phyloP scores from a whole-genome alignment of 1,284 basidiomycete genomes.

The Athelia psychrophila region DNA sequence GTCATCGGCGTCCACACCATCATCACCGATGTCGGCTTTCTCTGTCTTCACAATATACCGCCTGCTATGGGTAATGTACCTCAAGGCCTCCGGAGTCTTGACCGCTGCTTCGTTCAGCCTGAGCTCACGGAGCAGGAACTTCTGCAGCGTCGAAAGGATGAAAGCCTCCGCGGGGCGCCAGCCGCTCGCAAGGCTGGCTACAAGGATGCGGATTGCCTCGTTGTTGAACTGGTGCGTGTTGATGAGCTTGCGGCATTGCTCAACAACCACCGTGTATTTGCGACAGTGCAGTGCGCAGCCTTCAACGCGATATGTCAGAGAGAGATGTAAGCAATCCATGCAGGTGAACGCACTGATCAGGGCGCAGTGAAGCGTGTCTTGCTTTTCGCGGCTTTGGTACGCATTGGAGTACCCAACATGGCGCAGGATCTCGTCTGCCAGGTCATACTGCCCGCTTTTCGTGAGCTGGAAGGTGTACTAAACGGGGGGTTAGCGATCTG shows the following conservation, averaged over 20 bases:
- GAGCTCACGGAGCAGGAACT: slow-evolving; percentile 79
- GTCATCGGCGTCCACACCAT: slow-evolving; percentile 27
- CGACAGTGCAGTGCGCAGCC: slow-evolving; percentile 69
- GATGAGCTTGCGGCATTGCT: slow-evolving; percentile 73
- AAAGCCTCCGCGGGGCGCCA: slow-evolving; percentile 69
- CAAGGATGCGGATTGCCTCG: slow-evolving; percentile 74
- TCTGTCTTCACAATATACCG: slow-evolving; percentile 42
- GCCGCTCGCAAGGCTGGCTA: slow-evolving; percentile 69
- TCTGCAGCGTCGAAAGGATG: slow-evolving; percentile 74
- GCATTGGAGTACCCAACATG: slow-evolving; percentile 80
- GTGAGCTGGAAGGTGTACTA: slow-evolving; percentile 88
- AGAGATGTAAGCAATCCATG: neutral
- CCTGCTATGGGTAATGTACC: slow-evolving; percentile 53
- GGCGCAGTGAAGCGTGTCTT: slow-evolving; percentile 71
- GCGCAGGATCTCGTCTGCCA: slow-evolving; percentile 76
- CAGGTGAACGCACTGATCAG: slow-evolving; percentile 58
- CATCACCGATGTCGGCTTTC: slow-evolving; percentile 14
- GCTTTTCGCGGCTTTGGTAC: slow-evolving; percentile 63
- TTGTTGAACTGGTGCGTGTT: slow-evolving; percentile 76
- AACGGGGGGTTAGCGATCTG: neutral
- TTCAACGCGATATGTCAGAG: slow-evolving; percentile 26
- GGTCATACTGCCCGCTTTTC: slow-evolving; percentile 57
- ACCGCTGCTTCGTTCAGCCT: slow-evolving; percentile 61
- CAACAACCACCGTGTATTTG: slow-evolving; percentile 58
- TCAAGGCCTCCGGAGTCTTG: slow-evolving; percentile 54